Percentiles rank a stretch among this genome's conserved stretches.
Evolutionary conservation across 352 stramenopile genomes (phyloP).

Genomic region (Phytophthora palmivora): DNA sequence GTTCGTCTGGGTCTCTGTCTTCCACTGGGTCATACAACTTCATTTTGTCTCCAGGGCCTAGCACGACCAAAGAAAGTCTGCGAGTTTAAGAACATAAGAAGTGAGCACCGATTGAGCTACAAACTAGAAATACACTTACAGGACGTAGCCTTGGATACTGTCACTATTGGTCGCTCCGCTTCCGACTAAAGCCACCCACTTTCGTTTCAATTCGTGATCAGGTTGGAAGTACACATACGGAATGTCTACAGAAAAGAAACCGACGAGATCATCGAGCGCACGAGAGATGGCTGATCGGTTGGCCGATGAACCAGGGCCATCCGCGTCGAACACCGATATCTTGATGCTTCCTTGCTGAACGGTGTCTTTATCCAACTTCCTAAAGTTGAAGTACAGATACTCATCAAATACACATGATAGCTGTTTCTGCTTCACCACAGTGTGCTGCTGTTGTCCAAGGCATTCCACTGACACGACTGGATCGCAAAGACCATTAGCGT

Average conservation of each 20-base stretch:
- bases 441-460: slow-evolving; percentile 83
- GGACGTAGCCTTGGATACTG: slow-evolving; percentile 90
- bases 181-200: slow-evolving; percentile 91
- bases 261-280: slow-evolving; percentile 81
- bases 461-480: slow-evolving; percentile 89
- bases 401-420: slow-evolving; percentile 92
- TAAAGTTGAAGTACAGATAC: slow-evolving; percentile 90
- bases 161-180: slow-evolving; percentile 79
- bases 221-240: slow-evolving; percentile 86
- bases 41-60: slow-evolving; percentile 87
- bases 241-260: slow-evolving; percentile 87
- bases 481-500: slow-evolving; percentile 87
- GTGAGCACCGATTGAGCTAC: background rate
- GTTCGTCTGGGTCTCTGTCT: slow-evolving; percentile 48
- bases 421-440: slow-evolving; percentile 83
- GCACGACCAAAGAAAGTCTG: slow-evolving; percentile 86
- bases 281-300: slow-evolving; percentile 41
- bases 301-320: slow-evolving; percentile 44
- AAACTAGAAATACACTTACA: slow-evolving; percentile 43
- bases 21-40: slow-evolving; percentile 62
- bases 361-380: slow-evolving; percentile 75
- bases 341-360: slow-evolving; percentile 80
- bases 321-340: slow-evolving; percentile 86
- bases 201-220: slow-evolving; percentile 89
- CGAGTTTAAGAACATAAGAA: slow-evolving; percentile 7